Evolutionary conservation across 148 eudicot species (phyloP).

Genomic region (Spergularia marina): DNA sequence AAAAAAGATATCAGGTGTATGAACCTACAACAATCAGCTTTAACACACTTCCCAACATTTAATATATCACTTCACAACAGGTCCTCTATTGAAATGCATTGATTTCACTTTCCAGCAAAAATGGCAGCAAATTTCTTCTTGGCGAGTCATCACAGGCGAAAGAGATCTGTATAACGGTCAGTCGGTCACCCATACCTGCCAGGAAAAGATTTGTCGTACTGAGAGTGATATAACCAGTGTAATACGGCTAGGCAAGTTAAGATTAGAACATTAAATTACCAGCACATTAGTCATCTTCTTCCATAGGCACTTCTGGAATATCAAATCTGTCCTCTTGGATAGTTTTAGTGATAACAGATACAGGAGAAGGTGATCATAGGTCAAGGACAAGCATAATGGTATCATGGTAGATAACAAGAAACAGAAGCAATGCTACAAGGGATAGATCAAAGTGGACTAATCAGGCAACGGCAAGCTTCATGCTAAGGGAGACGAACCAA

Average conservation of each 20-base stretch:
- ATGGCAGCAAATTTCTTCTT: conserved; percentile 4
- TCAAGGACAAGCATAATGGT: conserved; percentile 40
- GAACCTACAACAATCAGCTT: too few relatives aligned
- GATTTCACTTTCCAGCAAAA: not conserved
- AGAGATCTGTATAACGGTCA: not conserved
- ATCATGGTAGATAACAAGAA: too few relatives aligned
- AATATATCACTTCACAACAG: too few relatives aligned
- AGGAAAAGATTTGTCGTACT: not conserved
- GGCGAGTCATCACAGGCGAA: not conserved
- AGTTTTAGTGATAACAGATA: conserved; percentile 58
- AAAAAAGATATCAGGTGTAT: too few relatives aligned
- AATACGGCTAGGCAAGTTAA: not conserved
- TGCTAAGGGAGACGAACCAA: not conserved
- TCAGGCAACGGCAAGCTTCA: not conserved
- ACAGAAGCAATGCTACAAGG: too few relatives aligned
- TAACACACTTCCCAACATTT: too few relatives aligned
- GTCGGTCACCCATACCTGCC: not conserved
- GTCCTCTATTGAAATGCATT: too few relatives aligned
- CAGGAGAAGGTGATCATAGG: conserved; percentile 57
- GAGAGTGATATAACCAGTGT: not conserved
- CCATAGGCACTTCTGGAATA: conserved; percentile 95
- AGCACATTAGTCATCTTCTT: conserved; percentile 48
- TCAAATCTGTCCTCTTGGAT: conserved; percentile 85
- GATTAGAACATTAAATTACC: conserved; percentile 5
- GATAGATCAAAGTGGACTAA: too few relatives aligned